Conservation (phyloP, 768 basidiomycete genomes). For the Lactarius indigo region DNA sequence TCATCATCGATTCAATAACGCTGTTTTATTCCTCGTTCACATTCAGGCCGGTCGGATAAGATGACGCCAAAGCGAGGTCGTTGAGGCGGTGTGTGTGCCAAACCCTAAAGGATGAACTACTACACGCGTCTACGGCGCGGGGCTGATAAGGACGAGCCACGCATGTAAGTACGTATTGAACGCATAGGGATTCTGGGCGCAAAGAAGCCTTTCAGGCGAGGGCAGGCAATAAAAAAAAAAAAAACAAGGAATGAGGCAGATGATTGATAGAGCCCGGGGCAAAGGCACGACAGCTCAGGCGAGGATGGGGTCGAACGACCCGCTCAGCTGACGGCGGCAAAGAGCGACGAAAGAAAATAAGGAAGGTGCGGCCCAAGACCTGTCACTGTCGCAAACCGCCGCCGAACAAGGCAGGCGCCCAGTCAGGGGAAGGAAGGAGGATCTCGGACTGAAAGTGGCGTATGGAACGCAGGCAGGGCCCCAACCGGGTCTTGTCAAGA, state of each 20-base stretch:
- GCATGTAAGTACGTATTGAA: conserved; percentile 22
- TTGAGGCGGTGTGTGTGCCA: conserved; percentile 5
- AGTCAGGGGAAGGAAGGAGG: conserved; percentile 8
- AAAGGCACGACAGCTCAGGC: conserved; percentile 17
- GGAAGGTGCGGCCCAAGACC: conserved; percentile 5
- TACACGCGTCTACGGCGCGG: conserved; percentile 17
- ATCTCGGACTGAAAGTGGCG: conserved; percentile 23
- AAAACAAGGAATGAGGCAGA: conserved; percentile 18
- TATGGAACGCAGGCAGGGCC: conserved; percentile 6
- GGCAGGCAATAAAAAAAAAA: conserved; percentile 9
- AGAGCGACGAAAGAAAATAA: conserved; percentile 6
- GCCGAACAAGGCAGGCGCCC: conserved; percentile 20
- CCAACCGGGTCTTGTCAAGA: conserved; percentile 15
- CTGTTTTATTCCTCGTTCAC: background rate
- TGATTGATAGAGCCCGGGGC: conserved; percentile 11
- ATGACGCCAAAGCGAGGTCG: conserved; percentile 1
- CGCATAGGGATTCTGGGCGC: conserved; percentile 12
- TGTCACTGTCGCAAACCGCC: conserved; percentile 10
- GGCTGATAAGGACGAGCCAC: conserved; percentile 15
- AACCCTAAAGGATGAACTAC: conserved; percentile 13
- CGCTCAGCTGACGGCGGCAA: conserved; percentile 22
- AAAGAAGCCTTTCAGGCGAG: conserved; percentile 16
- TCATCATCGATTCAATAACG: conserved; percentile 13
- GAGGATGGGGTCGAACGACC: conserved; percentile 10
- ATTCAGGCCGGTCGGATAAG: background rate